phyloP scores from a whole-genome alignment of 2,329 filamentous ascomycete genomes.

The Exophiala xenobiotica region DNA sequence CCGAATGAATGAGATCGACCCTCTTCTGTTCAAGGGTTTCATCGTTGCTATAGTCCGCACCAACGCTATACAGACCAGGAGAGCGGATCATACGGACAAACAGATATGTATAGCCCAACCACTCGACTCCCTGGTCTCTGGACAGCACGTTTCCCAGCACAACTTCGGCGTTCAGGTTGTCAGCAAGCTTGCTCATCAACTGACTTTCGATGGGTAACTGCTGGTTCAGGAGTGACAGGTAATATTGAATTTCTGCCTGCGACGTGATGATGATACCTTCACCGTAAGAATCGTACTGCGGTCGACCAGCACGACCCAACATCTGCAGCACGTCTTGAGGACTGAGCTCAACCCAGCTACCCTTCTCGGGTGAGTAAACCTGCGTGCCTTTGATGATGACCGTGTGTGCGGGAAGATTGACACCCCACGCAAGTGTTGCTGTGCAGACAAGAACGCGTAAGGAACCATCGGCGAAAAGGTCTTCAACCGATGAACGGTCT shows the following conservation, averaged over 20 bases:
- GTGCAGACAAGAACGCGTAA: slow-evolving; percentile 97
- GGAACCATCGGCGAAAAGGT: slow-evolving; percentile 85
- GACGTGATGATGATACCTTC: slow-evolving; percentile 99
- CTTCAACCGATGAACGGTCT: slow-evolving; percentile 94
- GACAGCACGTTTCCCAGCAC: slow-evolving; percentile 90
- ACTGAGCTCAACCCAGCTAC: slow-evolving; percentile 96
- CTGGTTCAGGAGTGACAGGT: slow-evolving; percentile 92
- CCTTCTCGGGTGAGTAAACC: slow-evolving; percentile 97
- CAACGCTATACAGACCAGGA: slow-evolving; percentile 91
- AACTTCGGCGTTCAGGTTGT: slow-evolving; percentile 94
- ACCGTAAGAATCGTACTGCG: slow-evolving; percentile 95
- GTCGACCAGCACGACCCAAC: slow-evolving; percentile 93
- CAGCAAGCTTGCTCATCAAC: slow-evolving; percentile 85
- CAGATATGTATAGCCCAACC: slow-evolving; percentile 96
- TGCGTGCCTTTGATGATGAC: slow-evolving; percentile 99
- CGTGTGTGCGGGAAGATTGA: slow-evolving; percentile 94
- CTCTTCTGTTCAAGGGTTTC: slow-evolving; percentile 90
- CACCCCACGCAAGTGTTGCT: slow-evolving; percentile 97
- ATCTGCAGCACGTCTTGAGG: slow-evolving; percentile 98
- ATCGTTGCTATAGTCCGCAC: slow-evolving; percentile 91
- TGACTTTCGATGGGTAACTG: slow-evolving; percentile 97
- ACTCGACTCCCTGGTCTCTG: slow-evolving; percentile 96
- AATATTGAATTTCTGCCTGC: slow-evolving; percentile 93
- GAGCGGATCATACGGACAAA: slow-evolving; percentile 97
- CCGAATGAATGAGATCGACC: slow-evolving; percentile 95